Evolutionary conservation across 345 rosid species (phyloP), one percentile per base, ranked within the genome.

Genomic region (Nasturtium officinale): DNA sequence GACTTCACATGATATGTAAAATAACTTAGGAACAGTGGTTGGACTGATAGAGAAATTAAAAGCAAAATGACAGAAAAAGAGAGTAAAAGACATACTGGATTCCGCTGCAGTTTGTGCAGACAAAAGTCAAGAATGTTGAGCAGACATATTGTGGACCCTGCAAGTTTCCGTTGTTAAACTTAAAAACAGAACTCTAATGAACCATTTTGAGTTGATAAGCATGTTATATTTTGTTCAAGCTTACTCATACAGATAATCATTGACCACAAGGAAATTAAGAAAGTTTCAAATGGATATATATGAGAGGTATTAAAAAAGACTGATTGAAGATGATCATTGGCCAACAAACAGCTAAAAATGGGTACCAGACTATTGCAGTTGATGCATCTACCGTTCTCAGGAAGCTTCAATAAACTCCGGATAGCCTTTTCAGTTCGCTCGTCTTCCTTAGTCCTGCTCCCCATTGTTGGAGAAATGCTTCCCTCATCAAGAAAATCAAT

Each of bases 141-240:
- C 99, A 95, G 33, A 90, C 96, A 73, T 91, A 95, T 72, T 95
- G 99, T 1, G 99, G 96, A 61, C 97, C 99, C 99, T 95, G 87
- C 69, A 58, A 46, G 38, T 23, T 61, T 74, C 21, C 47, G 63
- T 30, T 20, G 57, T 74, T 25, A 68, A 48, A 56, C 32, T 6
- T 37, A 43, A 12, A 18, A 26, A 18, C 13, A 62, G 2, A 72
- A 42, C 7, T 43, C 1, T 18, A 43, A 6, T 13, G 46, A 33
- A 8, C 7, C 25, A 26, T 35, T 10, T 18, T 6, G 52, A 12
- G 33, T 56, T 55, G 45, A 54, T 26, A 5, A 25, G 11, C 7
- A 38, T 42, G 61, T 55, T 26, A 68, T 37, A 6, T 25, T 1
- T 62, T 62, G 37, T 62, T n/a, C 37, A 26, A 7, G 29, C 50